Evolutionary conservation across 108 stramenopile genomes (phyloP), one percentile per base, ranked within the genome.

Genomic region (Conticribra weissflogii): DNA sequence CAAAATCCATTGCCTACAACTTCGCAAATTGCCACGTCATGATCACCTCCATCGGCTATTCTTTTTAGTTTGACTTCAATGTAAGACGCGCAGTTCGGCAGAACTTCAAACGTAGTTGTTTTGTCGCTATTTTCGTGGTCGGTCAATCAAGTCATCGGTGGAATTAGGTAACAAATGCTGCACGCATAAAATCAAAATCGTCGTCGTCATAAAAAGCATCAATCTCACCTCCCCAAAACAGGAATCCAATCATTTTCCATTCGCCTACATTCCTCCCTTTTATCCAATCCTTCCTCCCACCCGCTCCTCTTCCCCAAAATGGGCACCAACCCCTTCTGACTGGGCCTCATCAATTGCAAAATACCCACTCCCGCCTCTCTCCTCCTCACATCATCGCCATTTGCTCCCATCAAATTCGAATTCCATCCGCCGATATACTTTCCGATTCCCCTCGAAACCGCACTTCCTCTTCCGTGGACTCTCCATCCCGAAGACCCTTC

Each of bases 21-120:
- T 59, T 83, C 70, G 32, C 85, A 85, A 44, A 88, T 70, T 44
- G 73, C 77, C 16, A 85, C 85, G 25, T 83, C 81, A 65, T 88
- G 87, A 76, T 88, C 87, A 7, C 85, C 83, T 19, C 84, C 87
- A 58, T 85, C 83, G 31, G 71, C 68, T 15, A 66, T 60, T 32
- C 60, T 50, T 36, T 69, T 63, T 17, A 79, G 45, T 58, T 81
- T 67, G 15, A 88, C 18, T 58, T 84, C 72, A 15, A 88, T 29
- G 55, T 88, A 88, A 16, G 66, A 48, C 2, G 81, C 74, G 61
- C 87, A 88, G 12, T 72, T 54, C 0, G 87, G 87, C 44, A 88
- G 70, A 1, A 88, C 76, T 47, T 85, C 72, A 65, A 79, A 65
- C 12, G n/a, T 50, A 16, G 17, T 1, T n/a, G 41, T 59, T 34